These are phyloP conservation scores for Lunularia cruciata DNA, from an alignment of 225 moss, liverwort and hornwort species.

Conservation along the genomic window DNA sequence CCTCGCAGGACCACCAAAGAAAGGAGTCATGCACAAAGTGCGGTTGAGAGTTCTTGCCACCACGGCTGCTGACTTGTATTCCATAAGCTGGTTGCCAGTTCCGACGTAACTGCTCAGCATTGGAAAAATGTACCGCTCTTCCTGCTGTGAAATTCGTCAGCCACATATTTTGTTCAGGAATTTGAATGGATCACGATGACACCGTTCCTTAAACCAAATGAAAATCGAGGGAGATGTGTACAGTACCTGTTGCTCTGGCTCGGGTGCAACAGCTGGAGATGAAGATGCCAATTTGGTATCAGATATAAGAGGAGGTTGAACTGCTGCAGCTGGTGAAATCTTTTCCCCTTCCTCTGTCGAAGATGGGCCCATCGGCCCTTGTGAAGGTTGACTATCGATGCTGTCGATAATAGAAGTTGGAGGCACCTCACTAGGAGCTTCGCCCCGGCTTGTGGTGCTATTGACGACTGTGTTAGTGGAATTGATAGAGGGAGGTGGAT, in stretches of 20 bases:
- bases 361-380: background rate
- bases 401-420: background rate
- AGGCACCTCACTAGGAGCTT: background rate
- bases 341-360: background rate
- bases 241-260: background rate
- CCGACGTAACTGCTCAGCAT: conserved; percentile 41
- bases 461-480: too few species aligned
- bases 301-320: too few species aligned
- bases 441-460: background rate
- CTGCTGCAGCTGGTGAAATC: too few species aligned
- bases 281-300: background rate
- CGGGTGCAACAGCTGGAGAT: background rate
- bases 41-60: conserved; percentile 45
- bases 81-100: conserved; percentile 49
- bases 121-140: conserved; percentile 37
- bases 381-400: background rate
- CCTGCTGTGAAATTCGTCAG: background rate
- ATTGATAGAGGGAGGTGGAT: too few species aligned
- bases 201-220: too few species aligned
- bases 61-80: conserved; percentile 44
- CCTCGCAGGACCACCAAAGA: conserved; percentile 38
- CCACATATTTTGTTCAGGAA: background rate
- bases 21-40: conserved; percentile 44
- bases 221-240: background rate
- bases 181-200: background rate